Conservation (phyloP, 78 protist genomes). For the Monosiga brevicollis region DNA sequence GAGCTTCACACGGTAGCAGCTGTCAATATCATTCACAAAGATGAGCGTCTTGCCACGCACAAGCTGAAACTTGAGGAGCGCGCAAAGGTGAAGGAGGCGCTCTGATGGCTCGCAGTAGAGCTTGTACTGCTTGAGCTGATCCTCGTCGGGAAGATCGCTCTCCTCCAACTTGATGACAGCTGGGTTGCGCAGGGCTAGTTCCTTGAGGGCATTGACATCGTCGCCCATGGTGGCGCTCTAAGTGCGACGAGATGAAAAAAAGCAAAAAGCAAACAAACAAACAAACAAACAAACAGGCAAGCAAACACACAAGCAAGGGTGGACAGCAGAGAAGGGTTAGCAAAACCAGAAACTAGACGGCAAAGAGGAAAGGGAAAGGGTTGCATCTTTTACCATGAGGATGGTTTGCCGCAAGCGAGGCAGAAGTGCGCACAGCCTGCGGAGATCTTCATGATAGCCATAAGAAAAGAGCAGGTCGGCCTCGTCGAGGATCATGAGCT, state of each 20-base stretch:
- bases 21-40: conserved; percentile 60
- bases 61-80: conserved; percentile 44
- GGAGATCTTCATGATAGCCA: conserved; percentile 63
- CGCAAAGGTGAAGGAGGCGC: conserved; percentile 51
- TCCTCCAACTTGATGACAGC: conserved; percentile 26
- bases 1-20: conserved; percentile 55
- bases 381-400: conserved; percentile 52
- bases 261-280: neutral
- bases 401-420: conserved; percentile 59
- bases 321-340: neutral
- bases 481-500: conserved; percentile 66
- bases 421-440: conserved; percentile 5
- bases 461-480: conserved; percentile 72
- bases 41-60: conserved; percentile 62
- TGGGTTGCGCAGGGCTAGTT: conserved; percentile 53
- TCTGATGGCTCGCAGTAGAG: conserved; percentile 19
- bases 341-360: too few relatives aligned
- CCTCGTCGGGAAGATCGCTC: conserved; percentile 10
- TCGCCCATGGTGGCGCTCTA: neutral
- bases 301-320: too few relatives aligned
- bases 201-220: conserved; percentile 49
- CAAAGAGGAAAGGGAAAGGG: too few relatives aligned
- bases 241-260: neutral
- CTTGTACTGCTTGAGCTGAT: neutral
- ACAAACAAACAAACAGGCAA: too few relatives aligned